Conservation (phyloP, 2,329 filamentous ascomycete species). For the Apiospora saccharicola region DNA sequence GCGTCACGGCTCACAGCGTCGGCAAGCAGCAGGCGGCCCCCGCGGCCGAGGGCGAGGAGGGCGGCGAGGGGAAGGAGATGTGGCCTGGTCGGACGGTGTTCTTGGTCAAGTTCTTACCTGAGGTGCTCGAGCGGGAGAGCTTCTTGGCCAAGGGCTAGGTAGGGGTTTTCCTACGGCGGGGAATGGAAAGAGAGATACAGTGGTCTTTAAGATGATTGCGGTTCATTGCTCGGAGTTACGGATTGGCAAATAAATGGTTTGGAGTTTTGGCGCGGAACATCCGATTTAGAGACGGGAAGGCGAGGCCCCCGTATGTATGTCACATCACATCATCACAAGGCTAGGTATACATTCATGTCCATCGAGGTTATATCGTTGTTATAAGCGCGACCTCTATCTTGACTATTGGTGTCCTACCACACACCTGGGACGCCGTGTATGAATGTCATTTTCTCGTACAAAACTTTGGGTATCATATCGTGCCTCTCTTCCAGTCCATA, state of each 20-base stretch:
- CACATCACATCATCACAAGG: not conserved
- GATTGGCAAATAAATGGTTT: slow-evolving; percentile 31
- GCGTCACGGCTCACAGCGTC: slow-evolving; percentile 88
- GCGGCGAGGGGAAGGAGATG: slow-evolving; percentile 66
- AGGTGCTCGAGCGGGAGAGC: slow-evolving; percentile 90
- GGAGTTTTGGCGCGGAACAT: slow-evolving; percentile 23
- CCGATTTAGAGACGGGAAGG: slow-evolving; percentile 4
- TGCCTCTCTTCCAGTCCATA: not conserved
- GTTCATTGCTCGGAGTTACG: slow-evolving; percentile 33
- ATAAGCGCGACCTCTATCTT: not conserved
- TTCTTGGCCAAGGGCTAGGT: slow-evolving; percentile 69
- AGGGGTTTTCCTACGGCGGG: not conserved
- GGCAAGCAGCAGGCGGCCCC: slow-evolving; percentile 62
- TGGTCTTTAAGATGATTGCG: slow-evolving; percentile 20
- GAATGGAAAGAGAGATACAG: not conserved
- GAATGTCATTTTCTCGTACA: not conserved
- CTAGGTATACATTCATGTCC: not conserved
- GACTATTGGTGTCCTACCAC: not conserved
- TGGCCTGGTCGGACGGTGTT: slow-evolving; percentile 98
- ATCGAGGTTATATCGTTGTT: not conserved
- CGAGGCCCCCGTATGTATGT: not conserved
- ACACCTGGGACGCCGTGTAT: not conserved
- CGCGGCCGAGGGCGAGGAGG: slow-evolving; percentile 54
- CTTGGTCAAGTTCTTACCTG: slow-evolving; percentile 88
- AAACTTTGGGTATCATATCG: slow-evolving; percentile 13